These are phyloP conservation scores for Dryadomyces sulphureus DNA, from an alignment of 2,329 filamentous ascomycete species.

Conservation along the genomic window DNA sequence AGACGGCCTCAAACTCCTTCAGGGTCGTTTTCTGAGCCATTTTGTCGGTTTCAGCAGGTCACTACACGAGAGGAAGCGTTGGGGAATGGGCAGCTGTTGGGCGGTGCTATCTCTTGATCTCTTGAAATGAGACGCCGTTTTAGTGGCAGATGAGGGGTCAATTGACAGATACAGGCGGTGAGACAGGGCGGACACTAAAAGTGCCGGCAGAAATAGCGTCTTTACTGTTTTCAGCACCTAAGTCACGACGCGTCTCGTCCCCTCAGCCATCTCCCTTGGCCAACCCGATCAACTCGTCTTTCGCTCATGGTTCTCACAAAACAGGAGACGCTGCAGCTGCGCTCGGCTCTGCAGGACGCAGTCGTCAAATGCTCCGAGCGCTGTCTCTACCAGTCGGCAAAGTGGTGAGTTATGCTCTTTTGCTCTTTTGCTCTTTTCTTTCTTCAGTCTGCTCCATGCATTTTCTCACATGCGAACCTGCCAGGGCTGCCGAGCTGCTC, in stretches of 20 bases:
- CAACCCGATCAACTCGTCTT: not conserved
- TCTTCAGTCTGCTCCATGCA: conserved; percentile 4
- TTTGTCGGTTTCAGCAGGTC: too few relatives aligned
- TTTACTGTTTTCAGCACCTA: not conserved
- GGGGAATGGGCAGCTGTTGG: not conserved
- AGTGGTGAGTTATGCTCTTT: conserved; percentile 52
- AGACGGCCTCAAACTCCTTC: conserved; percentile 79
- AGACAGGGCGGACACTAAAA: too few relatives aligned
- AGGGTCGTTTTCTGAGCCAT: conserved; percentile 63
- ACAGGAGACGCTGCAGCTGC: conserved; percentile 47
- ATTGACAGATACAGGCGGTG: not conserved
- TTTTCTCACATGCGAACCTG: conserved; percentile 3
- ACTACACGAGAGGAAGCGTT: not conserved
- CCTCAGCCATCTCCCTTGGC: not conserved
- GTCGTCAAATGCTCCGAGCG: conserved; percentile 85
- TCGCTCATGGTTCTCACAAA: conserved; percentile 43
- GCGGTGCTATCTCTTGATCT: not conserved
- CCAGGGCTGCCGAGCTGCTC: conserved; percentile 85
- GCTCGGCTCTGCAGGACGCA: conserved; percentile 66
- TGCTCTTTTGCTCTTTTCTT: conserved; percentile 7
- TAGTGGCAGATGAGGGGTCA: not conserved
- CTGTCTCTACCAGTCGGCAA: conserved; percentile 89
- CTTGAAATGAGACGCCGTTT: not conserved
- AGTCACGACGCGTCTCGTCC: not conserved
- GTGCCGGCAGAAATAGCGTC: not conserved